Evolutionary conservation across 129 eudicot species (phyloP).

Genomic region (Tagetes erecta): DNA sequence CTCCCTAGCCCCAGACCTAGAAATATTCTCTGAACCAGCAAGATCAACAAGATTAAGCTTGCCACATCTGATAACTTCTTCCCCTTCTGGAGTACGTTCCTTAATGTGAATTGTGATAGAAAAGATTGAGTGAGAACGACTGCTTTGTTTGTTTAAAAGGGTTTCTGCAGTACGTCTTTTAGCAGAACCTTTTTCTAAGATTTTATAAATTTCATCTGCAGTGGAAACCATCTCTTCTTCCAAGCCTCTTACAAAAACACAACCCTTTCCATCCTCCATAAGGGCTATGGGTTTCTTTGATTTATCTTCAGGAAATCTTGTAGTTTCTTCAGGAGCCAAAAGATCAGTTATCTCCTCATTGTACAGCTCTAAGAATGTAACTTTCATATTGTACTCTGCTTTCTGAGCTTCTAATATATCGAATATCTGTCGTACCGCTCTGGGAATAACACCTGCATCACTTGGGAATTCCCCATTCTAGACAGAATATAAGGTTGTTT

Average conservation of each 20-base stretch:
- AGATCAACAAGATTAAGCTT: conserved; percentile 92
- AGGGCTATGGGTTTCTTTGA: conserved; percentile 93
- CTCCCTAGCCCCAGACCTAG: conserved; percentile 99
- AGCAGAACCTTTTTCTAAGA: conserved; percentile 91
- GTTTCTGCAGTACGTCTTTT: conserved; percentile 96
- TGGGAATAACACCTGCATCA: conserved; percentile 96
- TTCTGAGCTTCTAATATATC: conserved; percentile 87
- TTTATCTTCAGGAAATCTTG: conserved; percentile 58
- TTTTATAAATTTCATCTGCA: conserved; percentile 88
- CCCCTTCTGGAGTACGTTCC: conserved; percentile 95
- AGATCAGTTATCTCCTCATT: conserved; percentile 98
- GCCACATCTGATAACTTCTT: conserved; percentile 94
- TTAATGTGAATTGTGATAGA: conserved; percentile 91
- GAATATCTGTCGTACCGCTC: conserved; percentile 88
- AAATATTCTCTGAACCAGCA: conserved; percentile 99
- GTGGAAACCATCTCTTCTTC: conserved; percentile 91
- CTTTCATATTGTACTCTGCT: conserved; percentile 97
- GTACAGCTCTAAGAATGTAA: conserved; percentile 84
- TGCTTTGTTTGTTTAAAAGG: conserved; percentile 93
- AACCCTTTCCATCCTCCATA: conserved; percentile 98
- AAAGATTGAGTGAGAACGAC: conserved; percentile 92
- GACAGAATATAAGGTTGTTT: conserved; percentile 18
- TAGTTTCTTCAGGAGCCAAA: conserved; percentile 71
- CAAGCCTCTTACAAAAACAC: conserved; percentile 86
- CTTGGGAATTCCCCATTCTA: conserved; percentile 95